Percentiles rank a stretch among this genome's conserved stretches.
Conservation (phyloP, 106 monocot genomes). For the Dioscorea alata region DNA sequence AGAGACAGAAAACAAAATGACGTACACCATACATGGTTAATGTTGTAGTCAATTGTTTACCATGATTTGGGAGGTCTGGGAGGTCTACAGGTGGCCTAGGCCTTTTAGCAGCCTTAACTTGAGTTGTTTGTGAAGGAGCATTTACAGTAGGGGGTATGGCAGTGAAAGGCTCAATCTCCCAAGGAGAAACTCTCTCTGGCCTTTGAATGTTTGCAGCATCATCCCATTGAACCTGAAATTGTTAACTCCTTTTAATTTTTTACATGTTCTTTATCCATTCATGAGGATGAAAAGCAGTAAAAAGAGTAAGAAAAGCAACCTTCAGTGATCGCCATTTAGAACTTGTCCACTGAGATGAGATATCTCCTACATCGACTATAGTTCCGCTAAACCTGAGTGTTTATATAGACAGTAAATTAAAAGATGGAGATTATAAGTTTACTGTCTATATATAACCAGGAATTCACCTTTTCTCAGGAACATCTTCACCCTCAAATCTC, state of each 20-base stretch:
- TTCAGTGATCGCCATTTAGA: constrained; percentile 77
- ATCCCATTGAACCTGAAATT: constrained; percentile 76
- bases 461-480: constrained; percentile 63
- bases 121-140: constrained; percentile 14
- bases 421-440: neutral
- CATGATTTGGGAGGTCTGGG: constrained; percentile 23
- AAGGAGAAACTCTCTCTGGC: constrained; percentile 75
- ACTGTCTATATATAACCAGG: neutral
- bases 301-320: constrained; percentile 22
- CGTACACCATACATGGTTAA: neutral
- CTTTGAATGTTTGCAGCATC: constrained; percentile 42
- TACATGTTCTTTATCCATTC: too few species aligned
- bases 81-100: constrained; percentile 26
- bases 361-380: constrained; percentile 54
- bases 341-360: constrained; percentile 59
- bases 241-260: too few species aligned
- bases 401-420: neutral
- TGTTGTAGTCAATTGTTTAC: constrained; percentile 10
- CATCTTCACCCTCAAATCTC: constrained; percentile 87
- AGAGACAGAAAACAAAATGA: neutral
- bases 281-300: neutral
- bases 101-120: constrained; percentile 38
- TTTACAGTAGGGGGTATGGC: constrained; percentile 9
- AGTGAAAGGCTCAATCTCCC: constrained; percentile 60
- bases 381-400: constrained; percentile 59